Evolutionary conservation across 1,284 basidiomycete species (phyloP).

Genomic region (Ganoderma meredithae): DNA sequence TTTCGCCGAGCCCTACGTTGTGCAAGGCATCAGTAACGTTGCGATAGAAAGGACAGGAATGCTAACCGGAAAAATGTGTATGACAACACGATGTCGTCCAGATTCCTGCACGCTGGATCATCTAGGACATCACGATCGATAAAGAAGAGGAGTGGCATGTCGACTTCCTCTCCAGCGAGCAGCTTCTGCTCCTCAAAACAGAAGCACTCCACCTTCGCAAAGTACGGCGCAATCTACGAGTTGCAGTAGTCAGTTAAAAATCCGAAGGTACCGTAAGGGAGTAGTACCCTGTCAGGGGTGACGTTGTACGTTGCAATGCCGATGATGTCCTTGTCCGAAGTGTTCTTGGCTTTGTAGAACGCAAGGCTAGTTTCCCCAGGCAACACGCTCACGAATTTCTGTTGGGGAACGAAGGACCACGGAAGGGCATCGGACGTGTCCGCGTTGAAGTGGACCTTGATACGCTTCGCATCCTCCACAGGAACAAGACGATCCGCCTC

Average conservation of each 20-base stretch:
- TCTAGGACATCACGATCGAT: constrained; percentile 97
- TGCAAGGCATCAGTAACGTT: not conserved
- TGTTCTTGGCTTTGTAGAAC: constrained; percentile 96
- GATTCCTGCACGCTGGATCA: constrained; percentile 85
- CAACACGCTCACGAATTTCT: constrained; percentile 89
- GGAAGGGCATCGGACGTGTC: constrained; percentile 90
- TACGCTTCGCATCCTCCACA: constrained; percentile 72
- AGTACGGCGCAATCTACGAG: constrained; percentile 92
- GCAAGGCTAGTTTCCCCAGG: constrained; percentile 97
- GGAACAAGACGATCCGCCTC: constrained; percentile 85
- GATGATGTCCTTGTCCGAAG: constrained; percentile 87
- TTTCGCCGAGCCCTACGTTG: constrained; percentile 80
- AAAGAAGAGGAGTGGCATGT: constrained; percentile 98
- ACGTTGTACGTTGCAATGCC: constrained; percentile 99
- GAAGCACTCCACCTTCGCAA: constrained; percentile 99
- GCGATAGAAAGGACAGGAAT: not conserved
- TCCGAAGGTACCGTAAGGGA: not conserved
- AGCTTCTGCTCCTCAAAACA: constrained; percentile 99
- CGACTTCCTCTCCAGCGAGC: constrained; percentile 95
- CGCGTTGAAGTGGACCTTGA: constrained; percentile 97
- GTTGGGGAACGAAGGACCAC: constrained; percentile 93
- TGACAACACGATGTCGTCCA: constrained; percentile 92
- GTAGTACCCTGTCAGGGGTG: constrained; percentile 83
- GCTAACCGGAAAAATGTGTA: constrained; percentile 97
- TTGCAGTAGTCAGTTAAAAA: not conserved